Evolutionary conservation across 2,329 filamentous ascomycete genomes (phyloP).

Genomic region (Ceratocystis huliohia): DNA sequence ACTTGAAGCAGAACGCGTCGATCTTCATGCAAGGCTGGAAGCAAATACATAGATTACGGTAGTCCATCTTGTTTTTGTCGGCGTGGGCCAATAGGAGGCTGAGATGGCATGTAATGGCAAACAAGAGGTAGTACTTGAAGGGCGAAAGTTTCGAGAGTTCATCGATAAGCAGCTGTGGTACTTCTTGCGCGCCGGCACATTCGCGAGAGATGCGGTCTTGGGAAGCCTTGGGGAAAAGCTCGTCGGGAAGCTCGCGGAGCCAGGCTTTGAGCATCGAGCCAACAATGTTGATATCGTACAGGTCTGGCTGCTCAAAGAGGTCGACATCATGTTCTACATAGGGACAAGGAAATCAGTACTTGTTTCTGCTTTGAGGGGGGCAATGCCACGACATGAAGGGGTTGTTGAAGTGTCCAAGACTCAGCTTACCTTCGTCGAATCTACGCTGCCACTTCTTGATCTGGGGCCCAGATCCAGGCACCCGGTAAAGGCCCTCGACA

Average conservation of each 20-base stretch:
- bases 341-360: background rate
- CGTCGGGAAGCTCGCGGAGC: constrained; percentile 87
- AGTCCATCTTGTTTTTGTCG: constrained; percentile 97
- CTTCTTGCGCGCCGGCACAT: constrained; percentile 63
- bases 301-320: constrained; percentile 70
- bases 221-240: constrained; percentile 74
- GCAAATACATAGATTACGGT: constrained; percentile 87
- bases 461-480: constrained; percentile 79
- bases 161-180: constrained; percentile 76
- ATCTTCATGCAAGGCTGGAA: constrained; percentile 97
- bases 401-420: too few species aligned
- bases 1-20: constrained; percentile 88
- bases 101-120: constrained; percentile 92
- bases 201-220: constrained; percentile 71
- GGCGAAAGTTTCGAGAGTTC: constrained; percentile 88
- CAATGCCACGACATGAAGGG: too few species aligned
- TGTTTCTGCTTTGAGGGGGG: background rate
- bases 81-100: constrained; percentile 82
- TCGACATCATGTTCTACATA: constrained; percentile 68
- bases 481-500: constrained; percentile 83
- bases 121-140: constrained; percentile 94
- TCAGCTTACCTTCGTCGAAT: constrained; percentile 63
- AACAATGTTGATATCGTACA: constrained; percentile 94
- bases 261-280: constrained; percentile 94
- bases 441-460: constrained; percentile 87